Evolutionary conservation across 495 filamentous ascomycete genomes (phyloP), one percentile per base, ranked within the genome.

Genomic region (Aspergillus heteromorphus): DNA sequence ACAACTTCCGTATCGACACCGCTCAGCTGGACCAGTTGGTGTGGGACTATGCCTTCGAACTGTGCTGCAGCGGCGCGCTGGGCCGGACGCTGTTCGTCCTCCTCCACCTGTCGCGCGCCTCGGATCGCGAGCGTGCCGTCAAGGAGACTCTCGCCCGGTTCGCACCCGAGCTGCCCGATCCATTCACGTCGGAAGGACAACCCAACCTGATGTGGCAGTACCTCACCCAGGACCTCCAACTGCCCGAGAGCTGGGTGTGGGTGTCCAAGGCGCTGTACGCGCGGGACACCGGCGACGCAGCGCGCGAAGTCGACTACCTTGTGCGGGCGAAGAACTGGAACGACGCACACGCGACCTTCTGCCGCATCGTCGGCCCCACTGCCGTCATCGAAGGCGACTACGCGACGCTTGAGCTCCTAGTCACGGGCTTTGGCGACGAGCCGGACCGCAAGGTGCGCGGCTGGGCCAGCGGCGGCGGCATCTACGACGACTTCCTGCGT

Each of bases 251-350:
- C 20, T 95, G 90, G 91, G 79, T 97, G 57, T 92, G 85, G 83
- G 83, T 89, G 50, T 89, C 92, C 23, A 91, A 91, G 72, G 93
- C 92, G 4, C 75, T 95, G 7, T 80, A 88, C 62, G 89, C 88
- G 55, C 83, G 90, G 36, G 77, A 83, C 54, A 80, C 76, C 45
- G 78, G 82, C 52, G 80, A 92, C 62, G 71, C 84, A 18, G 72
- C 70, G 17, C 76, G 78, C 41, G 87, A 95, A 63, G 84, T 90
- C 6, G 76, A 85, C 40, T 89, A 83, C 54, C 80, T 96, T 4
- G 79, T 97, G 55, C 80, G 81, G 48, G 92, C 88, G 7, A 80
- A 79, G 43, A 81, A 88, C 49, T 88, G 83, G 74, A 79, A 81
- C 45, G 87, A 92, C 63, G 92, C 93, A 18, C 93, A 96, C 68